These are phyloP conservation scores for Mrakia hoshinonis DNA, from an alignment of 768 basidiomycete genomes.

Conservation along the genomic window DNA sequence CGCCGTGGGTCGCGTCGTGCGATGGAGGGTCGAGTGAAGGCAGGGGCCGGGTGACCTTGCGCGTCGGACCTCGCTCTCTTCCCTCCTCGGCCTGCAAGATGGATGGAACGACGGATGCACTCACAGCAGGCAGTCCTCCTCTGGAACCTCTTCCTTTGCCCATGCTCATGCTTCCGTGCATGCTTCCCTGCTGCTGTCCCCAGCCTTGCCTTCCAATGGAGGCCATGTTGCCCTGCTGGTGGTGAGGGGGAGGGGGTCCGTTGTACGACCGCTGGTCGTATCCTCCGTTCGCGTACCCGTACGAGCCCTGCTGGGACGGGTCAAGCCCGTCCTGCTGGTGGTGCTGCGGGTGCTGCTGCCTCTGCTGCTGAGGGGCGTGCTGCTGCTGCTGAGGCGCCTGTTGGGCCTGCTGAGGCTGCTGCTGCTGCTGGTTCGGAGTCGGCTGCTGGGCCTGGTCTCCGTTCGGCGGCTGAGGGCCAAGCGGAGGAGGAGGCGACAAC, in stretches of 20 bases:
- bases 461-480: slow-evolving; percentile 5
- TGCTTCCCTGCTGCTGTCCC: background rate
- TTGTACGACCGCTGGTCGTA: background rate
- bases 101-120: background rate
- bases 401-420: slow-evolving; percentile 12
- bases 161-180: slow-evolving; percentile 5
- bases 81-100: too few species aligned
- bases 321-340: background rate
- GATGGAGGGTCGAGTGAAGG: background rate
- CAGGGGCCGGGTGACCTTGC: background rate
- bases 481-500: slow-evolving; percentile 23
- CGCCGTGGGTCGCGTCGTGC: too few species aligned
- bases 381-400: slow-evolving; percentile 20
- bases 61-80: background rate
- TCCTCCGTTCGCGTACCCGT: background rate
- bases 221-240: background rate
- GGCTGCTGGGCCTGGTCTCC: background rate
- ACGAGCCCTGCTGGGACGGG: background rate
- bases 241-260: background rate
- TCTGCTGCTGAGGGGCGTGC: slow-evolving; percentile 6
- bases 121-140: slow-evolving; percentile 13
- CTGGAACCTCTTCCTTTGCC: slow-evolving; percentile 11
- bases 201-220: slow-evolving; percentile 19
- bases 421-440: background rate
- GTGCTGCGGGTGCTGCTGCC: background rate